Base-by-base conservation (phyloP, 2,329 filamentous ascomycete species). In the Aspergillus carbonarius region DNA sequence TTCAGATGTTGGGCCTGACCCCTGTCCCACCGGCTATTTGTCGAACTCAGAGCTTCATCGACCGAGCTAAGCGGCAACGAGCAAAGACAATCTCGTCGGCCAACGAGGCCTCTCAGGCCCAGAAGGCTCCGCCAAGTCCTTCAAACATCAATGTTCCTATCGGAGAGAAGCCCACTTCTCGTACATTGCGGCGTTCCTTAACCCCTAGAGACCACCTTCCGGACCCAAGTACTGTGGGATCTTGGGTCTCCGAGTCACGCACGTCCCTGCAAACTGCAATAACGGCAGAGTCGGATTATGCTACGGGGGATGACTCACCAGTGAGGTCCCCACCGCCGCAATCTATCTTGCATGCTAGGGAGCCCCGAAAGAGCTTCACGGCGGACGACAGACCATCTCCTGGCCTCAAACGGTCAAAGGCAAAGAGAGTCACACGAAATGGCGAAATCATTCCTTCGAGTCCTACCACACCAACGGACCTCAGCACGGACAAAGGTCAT, bases 1-100 rank as follows among this genome's bases (percentile, higher is more conserved):
- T 97, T 37, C 84, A 90, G 39, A 91, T 97, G 75, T 78, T 98
- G n/a, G 86, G 86, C n/a, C 75, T 84, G 30, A 79, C 80, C 34
- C 88, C 88, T 27, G 77, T 87, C 34, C 86, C 86, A 20, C 86
- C 87, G 40, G 78, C 79, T 39, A 79, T 88, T 30, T 79, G 80
- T 55, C 79, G 82, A 63, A 79, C 79, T 52, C 79, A 81, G 60
- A 83, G 81, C 71, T 84, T 86, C 66, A 72, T 81, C 65, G 74
- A 74, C 52, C 74, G 73, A 48, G 72, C 72, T 30, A 79, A 78
- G 60, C 68, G 71, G 64, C 63, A 72, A 62, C 60, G 67, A 60
- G 62, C 68, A 58, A 57, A 72, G 58, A 60, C 64, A 25, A 42
- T 63, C 49, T 62, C 66, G 27, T 56, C 60, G 20, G 52, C 62